These are phyloP conservation scores for Achaetomiella virescens DNA, from an alignment of 495 filamentous ascomycete species.

Conservation along the genomic window DNA sequence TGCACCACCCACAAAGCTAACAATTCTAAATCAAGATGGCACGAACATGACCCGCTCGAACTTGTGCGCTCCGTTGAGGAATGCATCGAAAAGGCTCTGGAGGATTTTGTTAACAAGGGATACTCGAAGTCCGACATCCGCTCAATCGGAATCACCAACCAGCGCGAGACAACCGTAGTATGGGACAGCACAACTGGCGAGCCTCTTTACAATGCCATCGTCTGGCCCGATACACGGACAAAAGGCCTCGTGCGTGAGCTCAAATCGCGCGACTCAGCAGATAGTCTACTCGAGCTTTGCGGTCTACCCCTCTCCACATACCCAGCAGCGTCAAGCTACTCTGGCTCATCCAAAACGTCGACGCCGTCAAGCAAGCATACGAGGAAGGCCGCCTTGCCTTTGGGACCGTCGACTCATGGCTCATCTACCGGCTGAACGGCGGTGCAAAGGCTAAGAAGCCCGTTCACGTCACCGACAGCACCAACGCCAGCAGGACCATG, in stretches of 20 bases:
- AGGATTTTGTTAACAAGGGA: constrained; percentile 64
- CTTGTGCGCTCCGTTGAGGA: constrained; percentile 70
- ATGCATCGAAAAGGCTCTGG: constrained; percentile 79
- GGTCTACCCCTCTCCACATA: constrained; percentile 91
- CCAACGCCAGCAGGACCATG: constrained; percentile 93
- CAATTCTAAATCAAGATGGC: constrained; percentile 58
- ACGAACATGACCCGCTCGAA: constrained; percentile 86
- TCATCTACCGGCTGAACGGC: constrained; percentile 86
- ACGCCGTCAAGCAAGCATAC: constrained; percentile 68
- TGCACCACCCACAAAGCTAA: constrained; percentile 1
- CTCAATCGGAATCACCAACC: constrained; percentile 87
- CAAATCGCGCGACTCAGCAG: constrained; percentile 58
- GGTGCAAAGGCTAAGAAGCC: constrained; percentile 52
- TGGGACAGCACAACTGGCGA: constrained; percentile 88
- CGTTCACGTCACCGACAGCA: constrained; percentile 78
- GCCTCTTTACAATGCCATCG: constrained; percentile 81
- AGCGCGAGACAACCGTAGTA: constrained; percentile 86
- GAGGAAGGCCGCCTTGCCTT: constrained; percentile 77
- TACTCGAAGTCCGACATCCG: constrained; percentile 68
- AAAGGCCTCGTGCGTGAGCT: constrained; percentile 72
- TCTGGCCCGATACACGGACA: constrained; percentile 90
- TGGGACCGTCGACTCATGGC: constrained; percentile 91
- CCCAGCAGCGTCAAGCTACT: constrained; percentile 79
- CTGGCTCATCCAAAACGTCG: constrained; percentile 74
- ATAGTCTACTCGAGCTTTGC: constrained; percentile 66